Conservation (phyloP, 306 rosid species). For the Styphnolobium japonicum region DNA sequence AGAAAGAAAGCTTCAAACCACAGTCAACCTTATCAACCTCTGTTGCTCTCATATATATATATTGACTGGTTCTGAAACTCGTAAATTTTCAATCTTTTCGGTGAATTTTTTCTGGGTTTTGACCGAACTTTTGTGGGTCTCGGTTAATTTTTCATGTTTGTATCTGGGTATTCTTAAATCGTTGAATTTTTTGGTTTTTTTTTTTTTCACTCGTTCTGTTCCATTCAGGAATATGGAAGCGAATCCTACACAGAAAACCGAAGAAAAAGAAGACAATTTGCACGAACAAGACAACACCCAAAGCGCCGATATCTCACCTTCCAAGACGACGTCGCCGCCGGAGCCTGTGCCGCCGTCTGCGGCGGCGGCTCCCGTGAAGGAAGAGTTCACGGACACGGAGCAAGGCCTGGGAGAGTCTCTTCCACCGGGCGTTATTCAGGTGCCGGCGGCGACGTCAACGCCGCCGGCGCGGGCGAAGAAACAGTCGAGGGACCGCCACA, state of each 20-base stretch:
- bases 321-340: slow-evolving; percentile 16
- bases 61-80: not conserved
- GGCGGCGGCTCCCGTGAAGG: slow-evolving; percentile 53
- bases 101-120: not conserved
- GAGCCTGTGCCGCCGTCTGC: too few relatives aligned
- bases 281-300: slow-evolving; percentile 14
- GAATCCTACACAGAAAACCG: slow-evolving; percentile 20
- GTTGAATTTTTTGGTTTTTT: not conserved
- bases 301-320: slow-evolving; percentile 16
- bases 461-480: slow-evolving; percentile 23
- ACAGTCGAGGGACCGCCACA: slow-evolving; percentile 77
- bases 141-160: too few relatives aligned
- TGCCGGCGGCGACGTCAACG: slow-evolving; percentile 19
- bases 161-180: slow-evolving; percentile 9
- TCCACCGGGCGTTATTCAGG: slow-evolving; percentile 30
- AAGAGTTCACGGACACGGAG: slow-evolving; percentile 46
- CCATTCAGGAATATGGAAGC: slow-evolving; percentile 36
- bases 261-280: slow-evolving; percentile 21
- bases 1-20: slow-evolving; percentile 33
- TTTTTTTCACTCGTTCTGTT: too few relatives aligned
- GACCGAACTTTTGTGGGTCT: not conserved
- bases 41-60: too few relatives aligned
- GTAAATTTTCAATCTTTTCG: not conserved
- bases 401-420: slow-evolving; percentile 29
- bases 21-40: slow-evolving; percentile 41